Conservation (phyloP, 2,329 filamentous ascomycete genomes). For the Trichoderma cornu-damae region DNA sequence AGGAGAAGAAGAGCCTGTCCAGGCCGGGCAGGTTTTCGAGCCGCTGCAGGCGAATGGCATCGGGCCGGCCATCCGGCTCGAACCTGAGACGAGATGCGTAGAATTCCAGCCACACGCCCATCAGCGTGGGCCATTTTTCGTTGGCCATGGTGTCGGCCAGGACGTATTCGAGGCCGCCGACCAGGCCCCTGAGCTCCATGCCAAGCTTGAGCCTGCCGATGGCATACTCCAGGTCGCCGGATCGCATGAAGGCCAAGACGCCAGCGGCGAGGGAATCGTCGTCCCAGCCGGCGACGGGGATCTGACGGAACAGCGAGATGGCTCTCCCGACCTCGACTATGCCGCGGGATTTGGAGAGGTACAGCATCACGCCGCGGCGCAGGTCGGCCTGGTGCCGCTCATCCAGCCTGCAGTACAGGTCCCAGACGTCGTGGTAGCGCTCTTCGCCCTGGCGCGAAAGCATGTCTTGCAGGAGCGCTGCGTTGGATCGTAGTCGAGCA, state of each 20-base stretch:
- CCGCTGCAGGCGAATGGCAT: conserved; percentile 21
- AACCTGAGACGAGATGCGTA: conserved; percentile 22
- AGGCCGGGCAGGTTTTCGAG: conserved; percentile 29
- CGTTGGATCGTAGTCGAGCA: conserved; percentile 1
- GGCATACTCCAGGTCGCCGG: conserved; percentile 37
- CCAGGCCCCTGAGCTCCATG: conserved; percentile 31
- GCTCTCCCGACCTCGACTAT: conserved; percentile 43
- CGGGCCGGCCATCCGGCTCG: conserved; percentile 13
- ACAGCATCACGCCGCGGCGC: conserved; percentile 34
- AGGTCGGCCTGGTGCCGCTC: conserved; percentile 28
- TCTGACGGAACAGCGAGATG: conserved; percentile 40
- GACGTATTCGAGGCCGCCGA: conserved; percentile 42
- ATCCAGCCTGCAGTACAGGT: conserved; percentile 38
- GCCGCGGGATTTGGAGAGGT: conserved; percentile 41
- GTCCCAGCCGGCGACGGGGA: conserved; percentile 37
- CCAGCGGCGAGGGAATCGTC: conserved; percentile 37
- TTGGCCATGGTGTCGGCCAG: conserved; percentile 38
- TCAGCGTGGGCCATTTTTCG: conserved; percentile 33
- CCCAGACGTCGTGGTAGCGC: conserved; percentile 42
- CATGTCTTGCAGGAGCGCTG: conserved; percentile 19
- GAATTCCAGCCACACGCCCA: conserved; percentile 37
- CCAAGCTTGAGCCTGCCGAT: conserved; percentile 38
- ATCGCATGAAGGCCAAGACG: conserved; percentile 39
- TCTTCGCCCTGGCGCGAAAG: conserved; percentile 25
- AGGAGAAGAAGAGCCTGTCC: conserved; percentile 31